A percentile compares a stretch with the other conserved stretches of the same genome.
These are phyloP conservation scores for Alternaria ventricosa DNA, from an alignment of 2,329 filamentous ascomycete species.

Conservation along the genomic window DNA sequence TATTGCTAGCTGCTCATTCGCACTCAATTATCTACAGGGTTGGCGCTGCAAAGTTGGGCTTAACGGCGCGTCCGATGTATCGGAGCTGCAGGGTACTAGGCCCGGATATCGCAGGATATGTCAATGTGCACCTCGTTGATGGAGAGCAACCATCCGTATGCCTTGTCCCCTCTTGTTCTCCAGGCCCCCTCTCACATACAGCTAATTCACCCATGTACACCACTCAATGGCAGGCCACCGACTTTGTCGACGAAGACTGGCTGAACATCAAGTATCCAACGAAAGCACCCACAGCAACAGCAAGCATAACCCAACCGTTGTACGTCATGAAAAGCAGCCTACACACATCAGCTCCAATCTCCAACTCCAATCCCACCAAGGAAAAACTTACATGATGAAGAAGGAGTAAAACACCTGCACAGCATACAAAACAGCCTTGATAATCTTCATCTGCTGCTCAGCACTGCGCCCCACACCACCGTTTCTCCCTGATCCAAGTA, in stretches of 20 bases:
- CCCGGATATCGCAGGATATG: constrained; percentile 15
- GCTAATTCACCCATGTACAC: not conserved
- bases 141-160: not conserved
- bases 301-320: constrained; percentile 96
- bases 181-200: not conserved
- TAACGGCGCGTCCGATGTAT: not conserved
- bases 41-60: not conserved
- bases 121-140: not conserved
- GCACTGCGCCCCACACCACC: constrained; percentile 61
- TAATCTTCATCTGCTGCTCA: constrained; percentile 72
- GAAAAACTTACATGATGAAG: constrained; percentile 91
- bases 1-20: not conserved
- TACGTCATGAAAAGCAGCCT: constrained; percentile 99
- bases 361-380: not conserved
- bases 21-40: not conserved
- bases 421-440: constrained; percentile 85
- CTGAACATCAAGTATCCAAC: constrained; percentile 85
- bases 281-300: constrained; percentile 87
- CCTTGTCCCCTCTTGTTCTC: not conserved
- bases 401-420: constrained; percentile 98
- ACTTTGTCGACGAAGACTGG: constrained; percentile 74
- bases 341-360: constrained; percentile 18
- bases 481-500: constrained; percentile 74
- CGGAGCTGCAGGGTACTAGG: not conserved
- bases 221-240: constrained; percentile 83